Percentiles rank a stretch among this genome's conserved stretches.
phyloP scores from a whole-genome alignment of 306 rosid genomes.

The Lathyrus tuberosus region DNA sequence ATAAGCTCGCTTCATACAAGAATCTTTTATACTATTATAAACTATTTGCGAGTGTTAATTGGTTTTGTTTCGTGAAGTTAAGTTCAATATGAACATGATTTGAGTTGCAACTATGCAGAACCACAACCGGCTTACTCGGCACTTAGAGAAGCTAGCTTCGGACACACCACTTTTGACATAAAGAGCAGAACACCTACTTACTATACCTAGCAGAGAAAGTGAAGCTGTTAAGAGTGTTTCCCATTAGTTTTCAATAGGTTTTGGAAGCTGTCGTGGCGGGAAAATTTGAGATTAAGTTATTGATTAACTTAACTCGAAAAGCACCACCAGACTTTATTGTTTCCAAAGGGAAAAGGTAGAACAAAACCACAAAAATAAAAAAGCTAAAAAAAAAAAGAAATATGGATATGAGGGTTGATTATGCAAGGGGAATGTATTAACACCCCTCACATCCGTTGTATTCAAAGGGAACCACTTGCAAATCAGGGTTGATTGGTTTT shows the following conservation, averaged over 20 bases:
- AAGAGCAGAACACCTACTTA: slow-evolving; percentile 81
- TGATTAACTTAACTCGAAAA: too few relatives aligned
- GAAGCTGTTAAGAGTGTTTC: slow-evolving; percentile 69
- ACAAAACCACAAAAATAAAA: too few relatives aligned
- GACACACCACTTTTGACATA: slow-evolving; percentile 78
- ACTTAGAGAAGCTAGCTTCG: slow-evolving; percentile 79
- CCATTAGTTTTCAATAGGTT: slow-evolving; percentile 68
- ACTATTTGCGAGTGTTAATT: neutral
- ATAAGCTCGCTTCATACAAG: slow-evolving; percentile 48
- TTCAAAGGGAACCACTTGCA: too few relatives aligned
- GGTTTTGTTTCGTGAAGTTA: neutral
- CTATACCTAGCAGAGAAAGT: slow-evolving; percentile 82
- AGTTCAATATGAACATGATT: slow-evolving; percentile 46
- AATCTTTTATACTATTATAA: neutral
- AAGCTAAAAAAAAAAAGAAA: too few relatives aligned
- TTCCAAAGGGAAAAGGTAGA: too few relatives aligned
- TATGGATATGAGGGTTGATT: too few relatives aligned
- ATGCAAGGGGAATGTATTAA: too few relatives aligned
- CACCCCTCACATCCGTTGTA: too few relatives aligned
- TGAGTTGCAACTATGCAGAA: slow-evolving; percentile 50
- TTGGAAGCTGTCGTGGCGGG: slow-evolving; percentile 63
- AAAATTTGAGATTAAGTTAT: too few relatives aligned
- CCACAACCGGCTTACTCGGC: slow-evolving; percentile 87
- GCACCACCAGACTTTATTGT: too few relatives aligned
- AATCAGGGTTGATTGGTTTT: too few relatives aligned